Base-by-base conservation (phyloP, 306 rosid genomes). In the Cyclanthera cordifolia region DNA sequence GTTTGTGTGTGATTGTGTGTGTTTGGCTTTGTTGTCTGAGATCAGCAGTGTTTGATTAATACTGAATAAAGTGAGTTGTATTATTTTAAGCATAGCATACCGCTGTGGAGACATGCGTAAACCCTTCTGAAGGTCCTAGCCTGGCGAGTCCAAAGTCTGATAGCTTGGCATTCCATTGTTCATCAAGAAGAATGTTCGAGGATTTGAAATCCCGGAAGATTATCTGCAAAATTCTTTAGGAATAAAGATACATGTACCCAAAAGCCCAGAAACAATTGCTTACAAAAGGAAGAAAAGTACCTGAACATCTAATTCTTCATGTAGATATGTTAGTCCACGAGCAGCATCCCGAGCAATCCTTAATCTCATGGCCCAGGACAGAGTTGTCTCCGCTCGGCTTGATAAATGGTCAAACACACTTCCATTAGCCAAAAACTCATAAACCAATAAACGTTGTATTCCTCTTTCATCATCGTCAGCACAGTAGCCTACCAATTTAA, bases 381-480 rank as follows among this genome's bases (percentile, higher is more conserved):
- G 88, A 82, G 96, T 81, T 67, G 53, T 53, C 69, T 80, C 88
- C 5, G 85, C 71, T 55, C 94, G 87, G 8, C 77, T 71, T 16
- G 91, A 84, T 72, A 93, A 81, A 77, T 90, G 96, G 76, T 86
- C 79, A 60, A 87, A 91, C 23, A 93, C 91, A 34, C 96, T 93
- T 77, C 82, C 79, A 47, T 87, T 87, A 11, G 95, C 95, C 95
- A 93, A 83, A 72, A 83, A 93, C 79, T 93, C 88, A 61, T 93
- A 93, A 63, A 90, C 72, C 76, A 93, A 80, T 73, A 93, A 88
- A 72, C 99, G 78, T 71, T 93, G 99, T 80, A 93, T 90, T 79
- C 99, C 99, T 78, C 99, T 84, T 85, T 93, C 99, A 60, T 90
- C 99, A 47, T 93, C 96, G 55, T 90, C 99, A 28, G 99, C 99